Conservation (phyloP, 2,329 filamentous ascomycete species). For the Xylariales sp. region DNA sequence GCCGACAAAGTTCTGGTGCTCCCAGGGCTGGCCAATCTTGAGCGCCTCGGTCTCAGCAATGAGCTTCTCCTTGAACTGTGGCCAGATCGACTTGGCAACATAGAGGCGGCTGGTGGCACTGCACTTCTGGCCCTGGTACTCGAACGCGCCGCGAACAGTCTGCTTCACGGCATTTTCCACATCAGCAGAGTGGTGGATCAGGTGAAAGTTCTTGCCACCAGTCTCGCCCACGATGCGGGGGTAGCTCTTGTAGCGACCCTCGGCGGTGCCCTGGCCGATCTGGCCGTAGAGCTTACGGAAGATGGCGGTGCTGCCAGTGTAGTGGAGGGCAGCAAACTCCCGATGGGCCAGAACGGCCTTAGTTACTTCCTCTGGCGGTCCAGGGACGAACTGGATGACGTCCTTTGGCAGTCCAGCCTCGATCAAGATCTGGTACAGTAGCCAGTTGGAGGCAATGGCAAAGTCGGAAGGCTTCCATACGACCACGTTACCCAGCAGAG, state of each 20-base stretch:
- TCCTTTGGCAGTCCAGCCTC: slow-evolving; percentile 86
- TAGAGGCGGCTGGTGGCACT: slow-evolving; percentile 79
- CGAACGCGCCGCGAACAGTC: slow-evolving; percentile 82
- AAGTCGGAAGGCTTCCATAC: slow-evolving; percentile 95
- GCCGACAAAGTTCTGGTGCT: slow-evolving; percentile 77
- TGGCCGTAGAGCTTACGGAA: slow-evolving; percentile 86
- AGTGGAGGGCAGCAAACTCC: slow-evolving; percentile 88
- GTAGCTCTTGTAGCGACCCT: slow-evolving; percentile 79
- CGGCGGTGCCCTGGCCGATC: slow-evolving; percentile 76
- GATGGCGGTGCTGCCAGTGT: slow-evolving; percentile 87
- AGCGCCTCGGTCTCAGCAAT: slow-evolving; percentile 65
- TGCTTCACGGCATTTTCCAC: slow-evolving; percentile 74
- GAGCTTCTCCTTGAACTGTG: slow-evolving; percentile 64
- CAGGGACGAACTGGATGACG: slow-evolving; percentile 91
- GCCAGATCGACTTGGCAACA: slow-evolving; percentile 70
- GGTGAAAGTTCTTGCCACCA: slow-evolving; percentile 90
- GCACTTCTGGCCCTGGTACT: slow-evolving; percentile 91
- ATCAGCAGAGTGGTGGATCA: slow-evolving; percentile 74
- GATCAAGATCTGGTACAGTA: slow-evolving; percentile 83
- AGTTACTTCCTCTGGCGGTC: slow-evolving; percentile 81
- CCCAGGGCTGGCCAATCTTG: slow-evolving; percentile 63
- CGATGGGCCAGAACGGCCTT: slow-evolving; percentile 70
- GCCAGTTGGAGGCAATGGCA: slow-evolving; percentile 85
- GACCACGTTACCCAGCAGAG: slow-evolving; percentile 89
- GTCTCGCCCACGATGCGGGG: slow-evolving; percentile 88